phyloP scores from a whole-genome alignment of 1,284 basidiomycete genomes.

The Anthracocystis walkeri region DNA sequence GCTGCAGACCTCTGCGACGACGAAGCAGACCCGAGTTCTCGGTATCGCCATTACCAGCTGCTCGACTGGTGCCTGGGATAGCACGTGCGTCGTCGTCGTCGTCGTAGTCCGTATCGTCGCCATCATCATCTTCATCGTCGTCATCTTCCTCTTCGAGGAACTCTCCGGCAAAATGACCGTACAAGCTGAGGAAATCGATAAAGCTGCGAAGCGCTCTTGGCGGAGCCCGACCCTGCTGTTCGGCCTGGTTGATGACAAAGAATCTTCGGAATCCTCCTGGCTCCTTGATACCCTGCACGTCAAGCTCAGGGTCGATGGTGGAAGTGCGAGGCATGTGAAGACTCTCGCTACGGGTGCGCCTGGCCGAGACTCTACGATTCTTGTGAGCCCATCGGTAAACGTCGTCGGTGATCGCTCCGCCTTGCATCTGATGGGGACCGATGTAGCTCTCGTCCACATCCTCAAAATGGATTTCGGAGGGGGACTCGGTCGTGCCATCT shows the following conservation, averaged over 20 bases:
- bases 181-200: conserved; percentile 67
- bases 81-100: conserved; percentile 36
- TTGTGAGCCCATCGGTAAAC: conserved; percentile 69
- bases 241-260: conserved; percentile 62
- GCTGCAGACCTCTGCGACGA: conserved; percentile 30
- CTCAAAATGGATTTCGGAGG: conserved; percentile 25
- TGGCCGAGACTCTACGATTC: conserved; percentile 51
- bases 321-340: conserved; percentile 63
- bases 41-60: conserved; percentile 46
- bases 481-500: conserved; percentile 18
- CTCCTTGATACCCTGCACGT: conserved; percentile 61
- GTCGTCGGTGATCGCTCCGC: conserved; percentile 68
- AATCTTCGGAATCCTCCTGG: conserved; percentile 67
- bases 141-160: conserved; percentile 63
- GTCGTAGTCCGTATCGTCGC: conserved; percentile 47
- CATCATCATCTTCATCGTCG: conserved; percentile 54
- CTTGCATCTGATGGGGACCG: conserved; percentile 64
- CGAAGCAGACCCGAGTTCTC: conserved; percentile 59
- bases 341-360: conserved; percentile 60
- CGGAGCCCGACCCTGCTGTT: conserved; percentile 60
- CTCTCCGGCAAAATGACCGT: conserved; percentile 68
- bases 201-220: conserved; percentile 66
- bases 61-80: conserved; percentile 46
- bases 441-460: conserved; percentile 56
- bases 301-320: conserved; percentile 62